phyloP scores from a whole-genome alignment of 371 early-diverging fungal genomes.

The Choanephora cucurbitarum region DNA sequence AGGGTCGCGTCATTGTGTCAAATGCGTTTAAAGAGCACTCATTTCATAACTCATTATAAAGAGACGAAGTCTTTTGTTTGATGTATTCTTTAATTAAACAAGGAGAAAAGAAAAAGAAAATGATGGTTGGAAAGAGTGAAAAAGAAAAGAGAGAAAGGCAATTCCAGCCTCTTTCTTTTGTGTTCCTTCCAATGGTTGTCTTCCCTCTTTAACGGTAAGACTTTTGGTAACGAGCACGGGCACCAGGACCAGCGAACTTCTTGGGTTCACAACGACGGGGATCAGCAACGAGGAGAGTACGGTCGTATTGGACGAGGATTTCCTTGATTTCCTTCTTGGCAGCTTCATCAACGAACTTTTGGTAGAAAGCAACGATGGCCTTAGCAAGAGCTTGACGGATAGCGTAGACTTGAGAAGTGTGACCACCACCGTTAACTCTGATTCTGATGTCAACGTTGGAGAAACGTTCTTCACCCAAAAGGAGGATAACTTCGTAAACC shows the following conservation, averaged over 20 bases:
- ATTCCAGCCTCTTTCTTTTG: too few relatives aligned
- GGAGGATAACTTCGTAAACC: conserved; percentile 98
- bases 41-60: too few relatives aligned
- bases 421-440: conserved; percentile 98
- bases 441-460: conserved; percentile 97
- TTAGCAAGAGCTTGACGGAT: conserved; percentile 99
- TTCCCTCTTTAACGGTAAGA: conserved; percentile 91
- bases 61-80: too few relatives aligned
- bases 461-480: conserved; percentile 97
- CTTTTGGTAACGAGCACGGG: conserved; percentile 99
- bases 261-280: conserved; percentile 99
- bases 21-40: too few relatives aligned
- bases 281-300: conserved; percentile 99
- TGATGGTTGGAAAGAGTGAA: too few relatives aligned
- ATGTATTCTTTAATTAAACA: too few relatives aligned
- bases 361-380: conserved; percentile 99
- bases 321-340: conserved; percentile 99
- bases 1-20: too few relatives aligned
- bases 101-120: too few relatives aligned
- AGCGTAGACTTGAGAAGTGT: conserved; percentile 97
- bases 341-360: conserved; percentile 99
- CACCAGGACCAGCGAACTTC: conserved; percentile 99
- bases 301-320: conserved; percentile 95
- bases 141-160: too few relatives aligned
- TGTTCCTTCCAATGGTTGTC: too few relatives aligned